Base-by-base conservation (phyloP, 2,329 filamentous ascomycete genomes). In the Tolypocladium album region DNA sequence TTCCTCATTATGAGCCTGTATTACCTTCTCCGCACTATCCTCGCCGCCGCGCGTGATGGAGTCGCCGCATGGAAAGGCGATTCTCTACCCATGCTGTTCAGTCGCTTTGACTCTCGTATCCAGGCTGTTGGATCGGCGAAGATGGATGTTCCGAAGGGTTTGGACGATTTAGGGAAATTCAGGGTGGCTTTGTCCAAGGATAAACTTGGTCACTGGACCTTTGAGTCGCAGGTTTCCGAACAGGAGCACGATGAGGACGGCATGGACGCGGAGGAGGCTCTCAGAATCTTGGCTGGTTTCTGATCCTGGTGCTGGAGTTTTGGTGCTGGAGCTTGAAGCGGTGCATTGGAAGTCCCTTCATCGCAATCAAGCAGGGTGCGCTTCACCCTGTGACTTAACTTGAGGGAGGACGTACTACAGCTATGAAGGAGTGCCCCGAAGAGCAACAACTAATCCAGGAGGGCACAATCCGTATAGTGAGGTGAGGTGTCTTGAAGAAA, bases 1-100 rank as follows among this genome's bases (percentile, higher is more conserved):
- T 64, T 76, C 31, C 71, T 76, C 60, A 17, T 69, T 13, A 56
- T 74, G 8, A 71, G 71, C 53, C 67, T 75, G 43, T 68, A 67
- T 43, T 75, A 72, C 60, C 70, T 76, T 31, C 61, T 69, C 39
- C 64, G 71, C 58, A 75, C 73, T 24, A 70, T 75, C n/a, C 64
- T 67, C 61, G 68, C 67, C n/a, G 70, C 69, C 20, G 68, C 71
- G 34, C 68, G 68, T 36, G 71, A 74, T 59, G 69, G 67, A 3
- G 69, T 76, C 6, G 71, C 68, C 31, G 71, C 70, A 5, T 75
- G 73, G 73, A 76, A 76, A 59, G 66, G 69, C 24, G 70, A 72
- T 53, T 73, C 71, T 15, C 61, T 76, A 59, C 73, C 73, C 1
- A 73, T 76, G 72, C 61, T 75, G 11, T 76, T 76, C 58, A 74